These are phyloP conservation scores for Corchorus capsularis DNA, from an alignment of 345 rosid genomes.

Conservation along the genomic window DNA sequence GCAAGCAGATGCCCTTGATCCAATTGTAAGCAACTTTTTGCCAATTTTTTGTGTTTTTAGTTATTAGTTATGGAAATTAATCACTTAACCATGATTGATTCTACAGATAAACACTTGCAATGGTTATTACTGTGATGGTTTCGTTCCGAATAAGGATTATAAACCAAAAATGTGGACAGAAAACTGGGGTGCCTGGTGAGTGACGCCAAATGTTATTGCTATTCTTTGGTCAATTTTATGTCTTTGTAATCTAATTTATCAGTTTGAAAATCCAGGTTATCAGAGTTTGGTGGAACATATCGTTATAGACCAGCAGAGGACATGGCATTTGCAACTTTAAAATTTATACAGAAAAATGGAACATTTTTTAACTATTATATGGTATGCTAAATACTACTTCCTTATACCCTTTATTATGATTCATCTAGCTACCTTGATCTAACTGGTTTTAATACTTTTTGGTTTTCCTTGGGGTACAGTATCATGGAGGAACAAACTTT, in stretches of 20 bases:
- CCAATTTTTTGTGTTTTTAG: neutral
- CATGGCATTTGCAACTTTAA: slow-evolving; percentile 74
- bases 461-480: slow-evolving; percentile 31
- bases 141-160: slow-evolving; percentile 56
- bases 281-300: slow-evolving; percentile 69
- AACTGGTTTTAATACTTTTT: too few relatives aligned
- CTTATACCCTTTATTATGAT: neutral
- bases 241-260: neutral
- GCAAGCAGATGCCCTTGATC: slow-evolving; percentile 14
- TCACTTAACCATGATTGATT: neutral
- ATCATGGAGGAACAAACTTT: slow-evolving; percentile 79
- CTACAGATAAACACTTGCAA: slow-evolving; percentile 85
- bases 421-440: neutral
- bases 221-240: neutral
- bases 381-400: slow-evolving; percentile 40
- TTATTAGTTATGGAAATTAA: too few relatives aligned
- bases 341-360: slow-evolving; percentile 82
- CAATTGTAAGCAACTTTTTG: neutral
- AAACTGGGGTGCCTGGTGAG: slow-evolving; percentile 94
- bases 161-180: slow-evolving; percentile 98
- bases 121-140: slow-evolving; percentile 82
- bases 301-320: slow-evolving; percentile 87
- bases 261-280: slow-evolving; percentile 42
- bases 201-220: slow-evolving; percentile 7
- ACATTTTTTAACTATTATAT: slow-evolving; percentile 84